Evolutionary conservation across 2,329 filamentous ascomycete species (phyloP).

Genomic region (Trichoderma polysporum): DNA sequence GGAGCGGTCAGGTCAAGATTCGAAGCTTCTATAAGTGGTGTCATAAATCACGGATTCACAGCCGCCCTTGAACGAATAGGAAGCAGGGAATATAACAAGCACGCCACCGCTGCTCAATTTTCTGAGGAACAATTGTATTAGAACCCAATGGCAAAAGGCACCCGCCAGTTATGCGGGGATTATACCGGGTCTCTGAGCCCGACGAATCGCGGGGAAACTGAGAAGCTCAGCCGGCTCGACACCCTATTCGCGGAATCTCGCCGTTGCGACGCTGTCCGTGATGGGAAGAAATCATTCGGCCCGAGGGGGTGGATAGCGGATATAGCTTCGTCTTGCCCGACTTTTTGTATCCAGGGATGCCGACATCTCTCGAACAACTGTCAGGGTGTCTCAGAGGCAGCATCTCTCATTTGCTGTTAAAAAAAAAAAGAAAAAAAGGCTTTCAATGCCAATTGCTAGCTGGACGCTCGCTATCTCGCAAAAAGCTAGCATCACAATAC

Average conservation of each 20-base stretch:
- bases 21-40: no score
- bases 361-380: not conserved
- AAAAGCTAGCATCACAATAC: no score
- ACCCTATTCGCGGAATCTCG: constrained; percentile 22
- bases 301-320: constrained; percentile 12
- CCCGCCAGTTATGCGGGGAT: not conserved
- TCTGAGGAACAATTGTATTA: not conserved
- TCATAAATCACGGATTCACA: no score
- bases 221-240: not conserved
- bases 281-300: constrained; percentile 4
- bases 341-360: not conserved
- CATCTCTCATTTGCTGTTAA: no score
- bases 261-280: constrained; percentile 3
- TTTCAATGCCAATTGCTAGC: not conserved
- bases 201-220: constrained; percentile 19
- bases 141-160: not conserved
- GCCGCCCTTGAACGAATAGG: no score
- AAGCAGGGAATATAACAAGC: no score
- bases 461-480: not conserved
- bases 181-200: not conserved
- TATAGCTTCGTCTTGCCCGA: not conserved
- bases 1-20: no score
- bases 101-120: not conserved
- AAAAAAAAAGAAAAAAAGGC: no score
- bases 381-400: no score